phyloP scores from a whole-genome alignment of 225 moss, liverwort and hornwort genomes.

The Straminergon stramineum region DNA sequence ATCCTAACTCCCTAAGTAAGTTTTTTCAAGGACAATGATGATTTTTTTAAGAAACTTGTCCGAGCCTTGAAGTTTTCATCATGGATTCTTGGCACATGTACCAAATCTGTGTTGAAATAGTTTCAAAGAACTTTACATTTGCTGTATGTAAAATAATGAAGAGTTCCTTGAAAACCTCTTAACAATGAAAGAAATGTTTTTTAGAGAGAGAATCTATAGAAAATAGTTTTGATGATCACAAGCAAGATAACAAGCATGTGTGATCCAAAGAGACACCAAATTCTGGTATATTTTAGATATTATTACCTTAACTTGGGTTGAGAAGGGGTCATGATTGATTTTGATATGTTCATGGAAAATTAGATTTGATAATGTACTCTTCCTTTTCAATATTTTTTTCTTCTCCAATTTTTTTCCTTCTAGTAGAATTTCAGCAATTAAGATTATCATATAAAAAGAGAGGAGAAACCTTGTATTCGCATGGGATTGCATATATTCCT shows the following conservation, averaged over 20 bases:
- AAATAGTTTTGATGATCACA: background rate
- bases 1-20: background rate
- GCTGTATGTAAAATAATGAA: background rate
- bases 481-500: too few species aligned
- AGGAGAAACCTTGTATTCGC: rapidly evolving
- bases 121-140: background rate
- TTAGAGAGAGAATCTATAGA: background rate
- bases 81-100: too few species aligned
- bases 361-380: background rate
- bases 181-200: background rate
- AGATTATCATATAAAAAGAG: background rate
- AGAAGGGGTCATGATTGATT: background rate
- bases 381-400: background rate
- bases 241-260: rapidly evolving
- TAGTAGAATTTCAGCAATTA: background rate
- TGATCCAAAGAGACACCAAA: background rate
- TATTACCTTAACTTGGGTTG: too few species aligned
- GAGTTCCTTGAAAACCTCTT: background rate
- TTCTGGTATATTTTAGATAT: background rate
- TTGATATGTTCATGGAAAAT: background rate
- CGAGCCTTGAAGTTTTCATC: background rate
- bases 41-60: background rate
- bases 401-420: background rate
- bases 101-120: rapidly evolving
- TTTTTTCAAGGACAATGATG: background rate